Percentiles rank a stretch among this genome's conserved stretches.
Conservation (phyloP, 257 asterid species). For the Solanum appendiculatum region DNA sequence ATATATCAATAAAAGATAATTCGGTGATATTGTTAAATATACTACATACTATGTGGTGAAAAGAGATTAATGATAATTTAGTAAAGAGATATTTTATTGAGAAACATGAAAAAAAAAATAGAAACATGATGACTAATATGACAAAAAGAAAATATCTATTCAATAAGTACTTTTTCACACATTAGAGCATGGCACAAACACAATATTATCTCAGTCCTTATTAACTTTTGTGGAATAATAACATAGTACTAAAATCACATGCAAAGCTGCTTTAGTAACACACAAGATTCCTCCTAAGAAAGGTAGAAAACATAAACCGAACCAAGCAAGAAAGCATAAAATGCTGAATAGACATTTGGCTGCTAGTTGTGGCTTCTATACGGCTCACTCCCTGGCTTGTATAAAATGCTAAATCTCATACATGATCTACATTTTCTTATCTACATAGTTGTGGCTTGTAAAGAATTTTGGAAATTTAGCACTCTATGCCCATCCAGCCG, state of each 20-base stretch:
- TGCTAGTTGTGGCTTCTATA: neutral
- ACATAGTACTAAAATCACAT: neutral
- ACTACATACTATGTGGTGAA: neutral
- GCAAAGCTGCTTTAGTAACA: neutral
- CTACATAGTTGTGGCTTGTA: no score
- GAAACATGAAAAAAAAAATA: no score
- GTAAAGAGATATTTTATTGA: no score
- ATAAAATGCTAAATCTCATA: neutral
- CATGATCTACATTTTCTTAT: neutral
- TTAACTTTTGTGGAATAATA: neutral
- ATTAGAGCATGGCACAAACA: neutral
- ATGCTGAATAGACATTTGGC: neutral
- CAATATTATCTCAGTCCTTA: neutral
- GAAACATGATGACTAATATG: neutral
- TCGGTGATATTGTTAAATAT: no score
- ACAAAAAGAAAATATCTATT: neutral
- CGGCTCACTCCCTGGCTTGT: neutral
- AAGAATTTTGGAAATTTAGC: no score
- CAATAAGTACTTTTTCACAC: neutral
- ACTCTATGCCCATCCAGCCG: no score
- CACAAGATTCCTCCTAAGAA: neutral
- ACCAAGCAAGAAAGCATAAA: conserved; percentile 17
- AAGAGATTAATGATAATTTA: no score
- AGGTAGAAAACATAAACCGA: conserved; percentile 15
- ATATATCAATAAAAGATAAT: no score